Percentiles rank a stretch among this genome's conserved stretches.
phyloP scores from a whole-genome alignment of 305 asterid genomes.

The Solanum hybrid region DNA sequence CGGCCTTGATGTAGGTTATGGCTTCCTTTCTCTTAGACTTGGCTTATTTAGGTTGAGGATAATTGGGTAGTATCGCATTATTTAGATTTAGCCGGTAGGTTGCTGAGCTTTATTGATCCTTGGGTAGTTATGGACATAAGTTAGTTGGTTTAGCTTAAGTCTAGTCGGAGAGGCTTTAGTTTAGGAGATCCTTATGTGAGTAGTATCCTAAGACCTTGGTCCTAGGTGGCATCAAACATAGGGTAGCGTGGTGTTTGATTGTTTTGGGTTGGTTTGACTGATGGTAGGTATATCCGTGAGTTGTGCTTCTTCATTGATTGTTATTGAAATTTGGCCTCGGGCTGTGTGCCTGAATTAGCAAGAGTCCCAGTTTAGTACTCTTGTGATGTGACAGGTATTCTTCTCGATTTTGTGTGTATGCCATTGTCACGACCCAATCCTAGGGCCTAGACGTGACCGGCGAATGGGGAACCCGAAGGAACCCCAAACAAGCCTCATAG shows the following conservation, averaged over 20 bases:
- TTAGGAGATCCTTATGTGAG: not conserved
- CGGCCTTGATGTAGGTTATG: not conserved
- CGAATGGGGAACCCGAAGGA: too few relatives aligned
- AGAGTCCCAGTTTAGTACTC: not conserved
- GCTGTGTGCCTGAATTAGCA: not conserved
- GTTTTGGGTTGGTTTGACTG: not conserved
- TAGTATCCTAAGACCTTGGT: not conserved
- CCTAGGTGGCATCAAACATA: not conserved
- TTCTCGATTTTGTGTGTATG: not conserved
- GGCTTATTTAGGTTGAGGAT: not conserved
- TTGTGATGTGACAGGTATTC: not conserved
- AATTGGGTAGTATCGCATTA: not conserved
- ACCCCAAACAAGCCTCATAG: too few relatives aligned
- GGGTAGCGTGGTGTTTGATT: not conserved
- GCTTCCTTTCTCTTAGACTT: not conserved
- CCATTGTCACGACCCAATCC: not conserved
- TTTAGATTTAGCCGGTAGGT: not conserved
- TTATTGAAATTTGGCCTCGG: not conserved
- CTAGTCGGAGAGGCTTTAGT: not conserved
- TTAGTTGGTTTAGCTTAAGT: not conserved
- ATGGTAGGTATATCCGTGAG: not conserved
- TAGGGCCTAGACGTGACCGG: too few relatives aligned
- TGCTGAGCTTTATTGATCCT: not conserved
- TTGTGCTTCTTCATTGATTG: not conserved
- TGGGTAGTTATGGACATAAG: not conserved